Evolutionary conservation across 768 basidiomycete species (phyloP).

Genomic region (Megacollybia marginata): DNA sequence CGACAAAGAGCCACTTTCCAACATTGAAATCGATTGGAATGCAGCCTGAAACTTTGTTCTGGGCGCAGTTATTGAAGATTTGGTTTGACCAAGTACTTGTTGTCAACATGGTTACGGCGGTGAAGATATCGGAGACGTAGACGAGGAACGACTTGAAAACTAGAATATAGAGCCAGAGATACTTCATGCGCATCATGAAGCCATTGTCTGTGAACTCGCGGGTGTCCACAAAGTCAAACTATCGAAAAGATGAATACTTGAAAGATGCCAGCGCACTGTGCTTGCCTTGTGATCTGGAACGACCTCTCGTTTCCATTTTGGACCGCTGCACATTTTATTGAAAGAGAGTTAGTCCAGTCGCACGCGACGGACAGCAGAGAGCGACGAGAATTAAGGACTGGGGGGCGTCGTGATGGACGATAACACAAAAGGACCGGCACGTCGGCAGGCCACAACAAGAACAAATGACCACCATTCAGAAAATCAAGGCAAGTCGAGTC

Average conservation of each 20-base stretch:
- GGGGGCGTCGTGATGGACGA: conserved; percentile 6
- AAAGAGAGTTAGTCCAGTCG: conserved; percentile 3
- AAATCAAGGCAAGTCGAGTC: conserved; percentile 59
- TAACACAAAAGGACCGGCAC: too few species aligned
- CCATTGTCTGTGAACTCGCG: conserved; percentile 88
- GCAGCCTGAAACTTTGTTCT: conserved; percentile 49
- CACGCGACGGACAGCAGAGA: too few species aligned
- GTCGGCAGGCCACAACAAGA: conserved; percentile 14
- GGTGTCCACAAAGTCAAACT: conserved; percentile 98
- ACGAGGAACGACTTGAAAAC: conserved; percentile 95
- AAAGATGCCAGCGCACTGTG: neutral
- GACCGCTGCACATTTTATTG: conserved; percentile 49
- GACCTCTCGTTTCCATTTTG: conserved; percentile 94
- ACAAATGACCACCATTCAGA: conserved; percentile 85
- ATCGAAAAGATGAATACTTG: conserved; percentile 12
- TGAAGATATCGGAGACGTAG: conserved; percentile 96
- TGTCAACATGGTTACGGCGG: conserved; percentile 92
- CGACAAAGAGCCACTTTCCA: conserved; percentile 95
- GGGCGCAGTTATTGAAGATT: conserved; percentile 71
- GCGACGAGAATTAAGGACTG: conserved; percentile 8
- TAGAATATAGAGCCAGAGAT: conserved; percentile 88
- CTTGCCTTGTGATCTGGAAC: conserved; percentile 96
- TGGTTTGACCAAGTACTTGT: conserved; percentile 87
- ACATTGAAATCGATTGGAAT: conserved; percentile 81
- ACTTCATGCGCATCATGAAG: conserved; percentile 86